Evolutionary conservation across 805 yeast genomes (phyloP), one percentile per base, ranked within the genome.

Genomic region (Candida mattraensis): DNA sequence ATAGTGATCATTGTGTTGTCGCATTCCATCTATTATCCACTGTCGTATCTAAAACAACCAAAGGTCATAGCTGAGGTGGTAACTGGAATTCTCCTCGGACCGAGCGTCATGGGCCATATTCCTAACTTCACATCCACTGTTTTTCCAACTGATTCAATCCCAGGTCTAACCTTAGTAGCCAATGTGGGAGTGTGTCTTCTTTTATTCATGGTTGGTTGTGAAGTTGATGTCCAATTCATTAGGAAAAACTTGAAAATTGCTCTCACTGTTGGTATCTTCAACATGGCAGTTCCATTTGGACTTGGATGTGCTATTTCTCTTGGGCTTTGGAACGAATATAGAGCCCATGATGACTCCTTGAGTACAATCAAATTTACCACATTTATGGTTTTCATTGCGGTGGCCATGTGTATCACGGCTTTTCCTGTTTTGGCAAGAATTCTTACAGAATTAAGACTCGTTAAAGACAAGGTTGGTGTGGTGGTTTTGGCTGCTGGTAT

Each of bases 371-470:
- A 77, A 35, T 84, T 83, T 53, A 79, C 89, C 10, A 82, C 87
- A 0, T 85, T 71, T 49, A 78, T 81, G 82, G 84, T 84, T 8
- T 85, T 85, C 49, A 79, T 85, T 33, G 89, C 91, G 3, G 87
- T 83, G 9, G 91, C 95, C 2, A 71, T 84, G 69, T 78, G 91
- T 44, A 83, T 85, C 46, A 85, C 95, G 3, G 95, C 95, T 1
- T 80, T 85, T 58, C 95, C 95, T 0, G 95, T 85, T 2, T 61
- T 85, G 43, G 91, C 86, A 2, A 76, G 94, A 54, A 85, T 85
- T 18, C 62, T 85, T 45, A 79, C 87, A 5, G 91, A 84, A 53
- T 66, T 85, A 44, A 71, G 84, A 45, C 66, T 85, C 42, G 71
- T 82, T 28, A 78, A 78, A 33, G 88, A 81, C 51, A 67, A 86